Evolutionary conservation across 2,329 filamentous ascomycete species (phyloP).

Genomic region (Cercospora sesami): DNA sequence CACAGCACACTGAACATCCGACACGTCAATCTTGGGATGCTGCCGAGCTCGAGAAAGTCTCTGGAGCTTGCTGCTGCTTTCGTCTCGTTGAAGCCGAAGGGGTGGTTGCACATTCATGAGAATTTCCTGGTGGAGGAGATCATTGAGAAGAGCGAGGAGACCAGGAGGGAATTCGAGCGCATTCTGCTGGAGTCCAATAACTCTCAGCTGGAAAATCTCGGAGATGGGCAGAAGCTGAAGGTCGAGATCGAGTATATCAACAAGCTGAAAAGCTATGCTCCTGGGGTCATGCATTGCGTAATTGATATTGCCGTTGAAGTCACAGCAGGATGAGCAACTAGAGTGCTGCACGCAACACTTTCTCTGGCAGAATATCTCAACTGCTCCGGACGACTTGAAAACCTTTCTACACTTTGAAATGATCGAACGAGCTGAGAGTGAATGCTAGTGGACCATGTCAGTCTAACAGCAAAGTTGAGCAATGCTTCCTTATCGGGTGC

Average conservation of each 20-base stretch:
- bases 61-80: slow-evolving; percentile 53
- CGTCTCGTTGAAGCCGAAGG: slow-evolving; percentile 49
- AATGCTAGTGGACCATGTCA: neutral
- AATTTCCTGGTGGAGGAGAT: slow-evolving; percentile 55
- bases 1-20: slow-evolving; percentile 43
- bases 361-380: neutral
- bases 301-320: slow-evolving; percentile 50
- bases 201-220: neutral
- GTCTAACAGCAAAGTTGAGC: neutral
- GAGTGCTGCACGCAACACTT: neutral
- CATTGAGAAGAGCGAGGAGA: slow-evolving; percentile 45
- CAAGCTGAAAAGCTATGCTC: slow-evolving; percentile 61
- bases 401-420: neutral
- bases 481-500: neutral
- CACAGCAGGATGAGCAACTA: neutral
- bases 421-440: neutral
- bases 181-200: slow-evolving; percentile 23
- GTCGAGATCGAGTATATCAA: slow-evolving; percentile 46
- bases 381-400: neutral
- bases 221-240: slow-evolving; percentile 16
- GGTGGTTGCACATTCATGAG: slow-evolving; percentile 63
- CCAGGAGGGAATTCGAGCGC: slow-evolving; percentile 39
- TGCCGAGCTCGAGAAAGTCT: slow-evolving; percentile 53
- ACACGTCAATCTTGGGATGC: slow-evolving; percentile 60
- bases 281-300: slow-evolving; percentile 63